These are phyloP conservation scores for Penicillium ochrochloron DNA, from an alignment of 495 filamentous ascomycete genomes.

Conservation along the genomic window DNA sequence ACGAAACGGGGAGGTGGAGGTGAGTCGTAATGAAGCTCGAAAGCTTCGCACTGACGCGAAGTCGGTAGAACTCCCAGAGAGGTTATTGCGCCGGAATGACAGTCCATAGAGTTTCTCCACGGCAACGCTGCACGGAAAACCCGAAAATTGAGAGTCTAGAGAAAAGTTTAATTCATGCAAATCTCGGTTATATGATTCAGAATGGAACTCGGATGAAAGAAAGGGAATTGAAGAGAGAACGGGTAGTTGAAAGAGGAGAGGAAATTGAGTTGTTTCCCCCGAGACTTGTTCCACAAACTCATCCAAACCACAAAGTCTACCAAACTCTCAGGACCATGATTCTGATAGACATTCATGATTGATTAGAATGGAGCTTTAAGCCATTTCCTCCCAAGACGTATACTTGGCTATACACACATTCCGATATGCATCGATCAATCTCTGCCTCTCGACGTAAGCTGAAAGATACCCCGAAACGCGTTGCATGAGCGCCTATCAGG, in stretches of 20 bases:
- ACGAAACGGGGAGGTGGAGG: constrained; percentile 8
- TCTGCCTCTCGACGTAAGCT: too few species aligned
- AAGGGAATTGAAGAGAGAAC: not conserved
- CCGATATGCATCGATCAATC: not conserved
- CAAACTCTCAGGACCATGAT: not conserved
- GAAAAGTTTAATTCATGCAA: not conserved
- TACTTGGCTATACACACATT: too few species aligned
- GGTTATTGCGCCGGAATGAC: constrained; percentile 29
- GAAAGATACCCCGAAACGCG: not conserved
- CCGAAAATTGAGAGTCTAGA: not conserved
- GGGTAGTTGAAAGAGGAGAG: not conserved
- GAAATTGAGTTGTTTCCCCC: not conserved
- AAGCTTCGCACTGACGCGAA: constrained; percentile 8
- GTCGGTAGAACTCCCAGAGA: constrained; percentile 15
- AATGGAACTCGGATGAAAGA: not conserved
- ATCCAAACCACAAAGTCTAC: not conserved
- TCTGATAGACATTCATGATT: not conserved
- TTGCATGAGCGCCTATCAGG: not conserved
- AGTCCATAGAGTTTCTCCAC: constrained; percentile 18
- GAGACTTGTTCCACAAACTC: not conserved
- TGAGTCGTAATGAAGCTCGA: not conserved
- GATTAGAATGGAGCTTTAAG: not conserved
- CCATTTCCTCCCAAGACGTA: too few species aligned
- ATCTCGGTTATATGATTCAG: not conserved
- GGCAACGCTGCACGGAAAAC: not conserved